Evolutionary conservation across 1,284 basidiomycete species (phyloP).

Genomic region (Mycena citricolor): DNA sequence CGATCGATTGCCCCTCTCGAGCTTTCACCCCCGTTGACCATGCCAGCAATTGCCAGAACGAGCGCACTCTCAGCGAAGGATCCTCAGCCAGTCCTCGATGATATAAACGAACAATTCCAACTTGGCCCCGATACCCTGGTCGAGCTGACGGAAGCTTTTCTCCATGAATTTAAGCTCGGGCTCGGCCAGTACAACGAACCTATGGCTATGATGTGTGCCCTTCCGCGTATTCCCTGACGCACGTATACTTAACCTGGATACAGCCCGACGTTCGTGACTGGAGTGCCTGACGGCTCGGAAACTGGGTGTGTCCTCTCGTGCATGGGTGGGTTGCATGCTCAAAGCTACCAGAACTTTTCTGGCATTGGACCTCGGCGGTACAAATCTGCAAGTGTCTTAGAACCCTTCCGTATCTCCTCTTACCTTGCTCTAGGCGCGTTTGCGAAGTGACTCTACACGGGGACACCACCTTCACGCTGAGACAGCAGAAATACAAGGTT

Average conservation of each 20-base stretch:
- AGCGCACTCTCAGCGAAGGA: conserved; percentile 32
- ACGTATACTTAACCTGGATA: conserved; percentile 19
- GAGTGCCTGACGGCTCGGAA: conserved; percentile 88
- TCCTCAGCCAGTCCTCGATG: conserved; percentile 40
- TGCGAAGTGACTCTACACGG: conserved; percentile 92
- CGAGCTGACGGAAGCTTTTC: conserved; percentile 75
- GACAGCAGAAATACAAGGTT: conserved; percentile 93
- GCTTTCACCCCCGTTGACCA: conserved; percentile 24
- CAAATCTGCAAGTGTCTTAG: conserved; percentile 72
- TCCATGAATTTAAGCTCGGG: conserved; percentile 75
- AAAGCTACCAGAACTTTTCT: conserved; percentile 74
- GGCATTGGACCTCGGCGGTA: conserved; percentile 92
- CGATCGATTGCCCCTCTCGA: conserved; percentile 10
- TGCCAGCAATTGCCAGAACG: conserved; percentile 39
- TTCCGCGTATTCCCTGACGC: conserved; percentile 5
- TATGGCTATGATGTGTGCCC: conserved; percentile 85
- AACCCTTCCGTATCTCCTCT: conserved; percentile 4
- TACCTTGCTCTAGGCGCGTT: conserved; percentile 64
- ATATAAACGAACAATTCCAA: conserved; percentile 69
- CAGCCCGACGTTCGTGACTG: conserved; percentile 87
- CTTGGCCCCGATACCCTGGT: conserved; percentile 61
- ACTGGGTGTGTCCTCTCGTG: conserved; percentile 63
- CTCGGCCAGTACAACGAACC: conserved; percentile 70
- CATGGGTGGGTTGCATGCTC: conserved; percentile 10
- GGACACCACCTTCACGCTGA: conserved; percentile 83